Conservation (phyloP, 257 asterid genomes). For the Rauvolfia tetraphylla region DNA sequence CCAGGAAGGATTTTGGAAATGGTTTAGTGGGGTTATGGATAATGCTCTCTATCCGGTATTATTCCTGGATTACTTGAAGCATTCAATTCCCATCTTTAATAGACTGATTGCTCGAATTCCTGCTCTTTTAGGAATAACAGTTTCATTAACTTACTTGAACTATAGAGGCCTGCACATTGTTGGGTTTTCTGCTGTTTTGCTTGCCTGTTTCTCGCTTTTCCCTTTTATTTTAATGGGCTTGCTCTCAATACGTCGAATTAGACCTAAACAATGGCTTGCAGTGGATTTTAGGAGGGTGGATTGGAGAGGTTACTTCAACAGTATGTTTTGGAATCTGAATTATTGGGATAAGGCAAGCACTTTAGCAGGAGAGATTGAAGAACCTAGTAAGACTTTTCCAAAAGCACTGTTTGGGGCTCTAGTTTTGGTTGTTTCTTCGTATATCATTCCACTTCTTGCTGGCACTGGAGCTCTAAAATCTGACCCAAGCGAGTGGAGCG, state of each 20-base stretch:
- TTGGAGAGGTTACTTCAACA: slow-evolving; percentile 73
- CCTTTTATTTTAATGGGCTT: slow-evolving; percentile 62
- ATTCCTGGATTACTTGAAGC: slow-evolving; percentile 85
- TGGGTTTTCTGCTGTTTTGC: slow-evolving; percentile 67
- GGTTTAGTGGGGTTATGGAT: slow-evolving; percentile 96
- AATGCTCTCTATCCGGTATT: slow-evolving; percentile 89
- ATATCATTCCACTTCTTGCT: slow-evolving; percentile 65
- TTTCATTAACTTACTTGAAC: slow-evolving; percentile 55
- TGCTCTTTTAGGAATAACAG: slow-evolving; percentile 61
- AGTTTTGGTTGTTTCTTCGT: slow-evolving; percentile 60
- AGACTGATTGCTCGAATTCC: slow-evolving; percentile 55
- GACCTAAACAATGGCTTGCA: slow-evolving; percentile 58
- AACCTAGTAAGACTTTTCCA: slow-evolving; percentile 67
- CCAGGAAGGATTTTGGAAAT: slow-evolving; percentile 88
- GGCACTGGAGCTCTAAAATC: slow-evolving; percentile 83
- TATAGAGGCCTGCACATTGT: slow-evolving; percentile 79
- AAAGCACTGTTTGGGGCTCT: slow-evolving; percentile 68
- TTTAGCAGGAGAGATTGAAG: slow-evolving; percentile 76
- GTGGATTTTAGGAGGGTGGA: slow-evolving; percentile 51
- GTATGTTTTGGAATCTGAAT: slow-evolving; percentile 80
- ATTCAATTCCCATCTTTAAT: slow-evolving; percentile 57
- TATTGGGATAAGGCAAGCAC: slow-evolving; percentile 94
- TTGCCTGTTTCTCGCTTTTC: slow-evolving; percentile 68
- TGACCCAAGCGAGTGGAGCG: slow-evolving; percentile 64
- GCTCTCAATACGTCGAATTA: slow-evolving; percentile 57